Base-by-base conservation (phyloP, 2,329 filamentous ascomycete genomes). In the Hypoxylon sp. region DNA sequence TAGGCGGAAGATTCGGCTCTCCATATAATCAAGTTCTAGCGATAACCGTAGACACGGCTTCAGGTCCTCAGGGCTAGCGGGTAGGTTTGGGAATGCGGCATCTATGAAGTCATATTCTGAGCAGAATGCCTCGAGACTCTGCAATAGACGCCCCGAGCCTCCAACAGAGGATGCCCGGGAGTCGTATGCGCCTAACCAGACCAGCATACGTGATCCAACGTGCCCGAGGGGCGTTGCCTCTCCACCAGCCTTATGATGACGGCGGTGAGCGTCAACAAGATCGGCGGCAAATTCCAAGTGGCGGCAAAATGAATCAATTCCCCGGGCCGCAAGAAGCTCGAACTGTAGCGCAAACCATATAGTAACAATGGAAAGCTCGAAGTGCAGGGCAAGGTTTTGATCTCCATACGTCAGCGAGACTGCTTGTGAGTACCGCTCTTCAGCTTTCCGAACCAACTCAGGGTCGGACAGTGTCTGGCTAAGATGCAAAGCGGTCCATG, bases 321-420 rank as follows among this genome's bases (percentile, higher is more conserved):
- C 70, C 9, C 43, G 48, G 19, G 70, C 70, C 10, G 68, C 68
- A 11, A 72, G 68, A 11, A 72, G 63, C 51, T 72, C 68, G n/a
- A 53, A 72, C 34, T 72, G 70, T 9, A 72, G 41, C 9, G 68
- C 68, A 51, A 72, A 72, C 70, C 70, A 72, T 6, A 70, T 69
- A 10, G 70, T 72, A 6, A 72, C 63, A 38, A 72, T 68, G 10
- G 68, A 70, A 28, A 68, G 68, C 36, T 72, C 70, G 38, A 72
- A 70, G 25, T 71, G 53, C 7, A 67, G n/a, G 2, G 65, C 68
- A 17, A 70, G 56, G 10, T 68, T 50, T 45, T 65, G 68, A 36
- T 72, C 70, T 30, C n/a, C 62, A 21, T 71, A 58, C 7, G 51
- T 57, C 23, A 67, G 38, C 4, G 68, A 56, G 30, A 72, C 49